A percentile compares a stretch with the other conserved stretches of the same genome.
Conservation (phyloP, 345 rosid species). For the Ceriops zippeliana region DNA sequence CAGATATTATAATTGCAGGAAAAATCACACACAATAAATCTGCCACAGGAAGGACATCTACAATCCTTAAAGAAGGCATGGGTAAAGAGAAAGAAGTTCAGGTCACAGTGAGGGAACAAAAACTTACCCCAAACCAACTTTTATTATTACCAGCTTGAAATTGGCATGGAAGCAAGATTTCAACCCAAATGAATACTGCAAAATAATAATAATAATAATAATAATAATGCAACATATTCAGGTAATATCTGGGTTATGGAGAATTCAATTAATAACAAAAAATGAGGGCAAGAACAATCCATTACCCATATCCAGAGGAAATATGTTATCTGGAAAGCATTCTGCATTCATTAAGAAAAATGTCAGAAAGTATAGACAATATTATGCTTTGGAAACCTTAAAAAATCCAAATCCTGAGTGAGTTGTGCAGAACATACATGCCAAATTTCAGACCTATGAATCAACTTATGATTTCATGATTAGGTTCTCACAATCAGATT, state of each 20-base stretch:
- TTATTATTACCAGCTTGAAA: slow-evolving; percentile 47
- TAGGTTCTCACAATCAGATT: no score
- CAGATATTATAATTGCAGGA: neutral
- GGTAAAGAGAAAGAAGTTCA: no score
- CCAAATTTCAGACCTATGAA: no score
- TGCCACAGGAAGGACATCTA: neutral
- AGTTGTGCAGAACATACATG: no score
- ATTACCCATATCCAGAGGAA: slow-evolving; percentile 94
- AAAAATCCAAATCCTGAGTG: no score
- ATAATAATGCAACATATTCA: neutral
- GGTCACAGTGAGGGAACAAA: neutral
- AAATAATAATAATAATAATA: slow-evolving; percentile 2
- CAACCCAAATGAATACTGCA: slow-evolving; percentile 71
- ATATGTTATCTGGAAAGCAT: slow-evolving; percentile 94
- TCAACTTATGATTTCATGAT: no score
- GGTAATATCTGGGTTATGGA: no score
- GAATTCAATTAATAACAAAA: neutral
- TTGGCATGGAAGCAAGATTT: slow-evolving; percentile 71
- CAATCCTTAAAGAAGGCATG: no score
- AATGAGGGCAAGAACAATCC: slow-evolving; percentile 6
- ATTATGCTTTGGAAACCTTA: no score
- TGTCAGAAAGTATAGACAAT: no score
- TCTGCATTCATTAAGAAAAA: slow-evolving; percentile 44
- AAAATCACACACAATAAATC: no score
- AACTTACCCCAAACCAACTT: slow-evolving; percentile 69